phyloP scores from a whole-genome alignment of 345 rosid genomes.

The Citrus inodora region DNA sequence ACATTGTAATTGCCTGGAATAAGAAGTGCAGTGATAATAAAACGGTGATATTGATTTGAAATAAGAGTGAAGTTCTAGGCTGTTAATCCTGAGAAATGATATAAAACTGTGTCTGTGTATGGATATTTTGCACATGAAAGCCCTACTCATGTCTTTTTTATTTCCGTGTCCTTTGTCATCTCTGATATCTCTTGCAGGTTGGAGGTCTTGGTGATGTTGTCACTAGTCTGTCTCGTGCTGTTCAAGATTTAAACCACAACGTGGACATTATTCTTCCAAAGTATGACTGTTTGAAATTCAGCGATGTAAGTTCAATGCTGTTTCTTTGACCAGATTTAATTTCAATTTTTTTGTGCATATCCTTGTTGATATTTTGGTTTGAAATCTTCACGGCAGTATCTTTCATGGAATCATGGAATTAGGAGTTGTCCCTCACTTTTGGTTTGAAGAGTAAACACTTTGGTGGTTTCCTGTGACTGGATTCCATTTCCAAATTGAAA shows the following conservation, averaged over 20 bases:
- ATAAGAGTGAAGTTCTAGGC: background rate
- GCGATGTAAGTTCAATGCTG: conserved; percentile 57
- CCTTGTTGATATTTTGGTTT: too few relatives aligned
- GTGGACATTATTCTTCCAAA: conserved; percentile 86
- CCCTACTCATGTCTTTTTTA: background rate
- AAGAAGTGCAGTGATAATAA: background rate
- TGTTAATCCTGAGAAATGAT: background rate
- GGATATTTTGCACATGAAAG: background rate
- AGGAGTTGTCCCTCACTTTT: background rate
- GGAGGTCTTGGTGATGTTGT: conserved; percentile 98
- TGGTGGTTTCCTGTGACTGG: background rate
- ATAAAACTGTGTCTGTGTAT: background rate
- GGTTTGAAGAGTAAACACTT: background rate
- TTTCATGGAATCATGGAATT: background rate
- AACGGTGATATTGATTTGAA: background rate
- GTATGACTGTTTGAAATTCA: conserved; percentile 75
- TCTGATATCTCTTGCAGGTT: conserved; percentile 51
- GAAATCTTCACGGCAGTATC: background rate
- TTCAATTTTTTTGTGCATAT: background rate
- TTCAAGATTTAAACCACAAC: conserved; percentile 87
- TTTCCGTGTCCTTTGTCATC: background rate
- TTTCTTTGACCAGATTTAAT: conserved; percentile 12
- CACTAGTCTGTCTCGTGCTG: conserved; percentile 96
- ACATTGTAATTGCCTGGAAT: background rate
- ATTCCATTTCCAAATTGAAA: background rate